Base-by-base conservation (phyloP, 345 rosid species). In the Citrus australasica region DNA sequence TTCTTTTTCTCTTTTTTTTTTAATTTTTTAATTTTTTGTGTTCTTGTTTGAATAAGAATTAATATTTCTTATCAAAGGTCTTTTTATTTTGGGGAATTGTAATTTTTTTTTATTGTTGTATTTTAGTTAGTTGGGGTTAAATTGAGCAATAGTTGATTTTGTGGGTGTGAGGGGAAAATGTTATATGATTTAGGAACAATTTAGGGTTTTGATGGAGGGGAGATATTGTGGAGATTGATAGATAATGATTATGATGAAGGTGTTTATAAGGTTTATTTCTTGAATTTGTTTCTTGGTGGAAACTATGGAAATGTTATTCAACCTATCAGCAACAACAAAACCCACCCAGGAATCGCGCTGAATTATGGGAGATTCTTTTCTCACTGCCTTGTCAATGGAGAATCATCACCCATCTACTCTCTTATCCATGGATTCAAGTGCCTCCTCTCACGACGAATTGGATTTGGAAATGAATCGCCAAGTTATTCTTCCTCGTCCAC, bases 351-450 rank as follows among this genome's bases (percentile, higher is more conserved):
- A 81, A 77, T 59, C 60, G 61, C 71, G 38, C 59, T 83, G 82
- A 78, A 79, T 69, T 48, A 85, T 88, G 92, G 90, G 92, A 90
- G 88, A 90, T 86, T 79, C 92, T 77, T 87, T 83, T 69, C 87
- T 87, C 42, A 90, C 89, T 33, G 76, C 87, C n/a, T 81, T 88
- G 84, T 79, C 86, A 5, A 95, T 95, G 96, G 98, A 95, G 86
- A 91, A 89, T 85, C 94, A 95, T 85, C 98, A 90, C 75, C 99
- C 97, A 46, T 95, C 97, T 55, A 95, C 99, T 35, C 90, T 95
- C 68, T 85, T 95, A 60, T 95, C 97, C 14, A 95, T 95, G 98
- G 99, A 95, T 87, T 92, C 98, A 9, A 89, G 97, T 79, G 92
- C 98, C 83, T 85, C 93, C 68, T 87, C 97, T 11, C 98, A 95